These are phyloP conservation scores for Pistacia integerrima DNA, from an alignment of 345 rosid genomes.

Conservation along the genomic window DNA sequence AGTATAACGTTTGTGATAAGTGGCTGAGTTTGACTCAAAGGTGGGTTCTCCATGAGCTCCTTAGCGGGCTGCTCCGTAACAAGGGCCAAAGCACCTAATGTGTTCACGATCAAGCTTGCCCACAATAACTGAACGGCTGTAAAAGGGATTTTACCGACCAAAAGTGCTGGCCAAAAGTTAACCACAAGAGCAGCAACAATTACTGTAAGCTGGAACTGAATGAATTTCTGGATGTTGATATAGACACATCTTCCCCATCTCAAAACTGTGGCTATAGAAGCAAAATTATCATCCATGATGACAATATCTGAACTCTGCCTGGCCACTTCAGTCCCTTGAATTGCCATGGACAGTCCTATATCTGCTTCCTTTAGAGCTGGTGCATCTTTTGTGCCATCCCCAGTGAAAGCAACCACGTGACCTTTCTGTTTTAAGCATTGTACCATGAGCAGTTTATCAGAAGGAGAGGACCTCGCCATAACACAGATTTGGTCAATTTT, in stretches of 20 bases:
- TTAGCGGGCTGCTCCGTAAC: conserved; percentile 39
- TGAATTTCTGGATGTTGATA: conserved; percentile 54
- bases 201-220: conserved; percentile 71
- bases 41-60: conserved; percentile 48
- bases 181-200: conserved; percentile 61
- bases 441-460: conserved; percentile 77
- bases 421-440: conserved; percentile 62
- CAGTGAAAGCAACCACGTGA: conserved; percentile 67
- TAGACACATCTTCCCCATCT: too few species aligned
- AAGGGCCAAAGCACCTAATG: conserved; percentile 67
- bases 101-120: conserved; percentile 23
- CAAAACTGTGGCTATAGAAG: too few species aligned
- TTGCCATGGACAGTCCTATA: conserved; percentile 72
- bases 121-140: conserved; percentile 17
- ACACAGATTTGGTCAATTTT: conserved; percentile 57
- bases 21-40: conserved; percentile 56
- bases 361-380: conserved; percentile 23
- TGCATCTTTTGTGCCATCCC: conserved; percentile 39
- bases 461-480: conserved; percentile 69
- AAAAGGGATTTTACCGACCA: conserved; percentile 60
- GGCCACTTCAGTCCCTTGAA: conserved; percentile 44
- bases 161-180: conserved; percentile 62
- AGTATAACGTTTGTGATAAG: conserved; percentile 68
- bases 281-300: too few species aligned
- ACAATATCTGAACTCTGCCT: too few species aligned